Evolutionary conservation across 1,139 yeast genomes (phyloP).

Genomic region (Pichia sp.): DNA sequence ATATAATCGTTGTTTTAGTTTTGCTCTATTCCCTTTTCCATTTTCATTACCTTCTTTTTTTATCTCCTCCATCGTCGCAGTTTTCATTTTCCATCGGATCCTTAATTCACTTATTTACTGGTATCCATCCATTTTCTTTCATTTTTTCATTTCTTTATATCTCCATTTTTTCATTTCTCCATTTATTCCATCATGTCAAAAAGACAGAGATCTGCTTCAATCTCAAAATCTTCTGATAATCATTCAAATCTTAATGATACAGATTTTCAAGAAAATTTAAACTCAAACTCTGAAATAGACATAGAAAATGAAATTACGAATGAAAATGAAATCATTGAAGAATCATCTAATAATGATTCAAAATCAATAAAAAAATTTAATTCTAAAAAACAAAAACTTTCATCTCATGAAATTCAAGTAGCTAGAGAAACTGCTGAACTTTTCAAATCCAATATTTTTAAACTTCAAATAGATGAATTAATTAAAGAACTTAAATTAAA

Average conservation of each 20-base stretch:
- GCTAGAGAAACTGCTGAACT: conserved; percentile 92
- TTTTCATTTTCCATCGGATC: no score
- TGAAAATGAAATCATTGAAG: background rate
- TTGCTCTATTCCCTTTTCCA: no score
- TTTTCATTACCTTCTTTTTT: no score
- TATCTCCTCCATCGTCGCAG: no score
- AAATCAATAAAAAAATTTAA: conserved; percentile 7
- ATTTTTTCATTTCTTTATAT: no score
- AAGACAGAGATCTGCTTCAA: background rate
- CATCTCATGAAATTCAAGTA: conserved; percentile 82
- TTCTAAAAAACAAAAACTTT: conserved; percentile 23
- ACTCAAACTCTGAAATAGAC: no score
- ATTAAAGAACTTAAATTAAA: conserved; percentile 71
- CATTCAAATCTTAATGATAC: background rate
- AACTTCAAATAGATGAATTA: conserved; percentile 87
- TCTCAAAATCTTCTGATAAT: background rate
- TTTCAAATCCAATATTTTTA: conserved; percentile 90
- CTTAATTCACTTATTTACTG: no score
- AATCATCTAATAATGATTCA: background rate
- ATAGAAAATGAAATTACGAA: background rate
- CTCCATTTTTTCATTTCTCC: background rate
- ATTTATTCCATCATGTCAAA: background rate
- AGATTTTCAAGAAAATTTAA: no score
- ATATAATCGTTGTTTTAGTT: no score
- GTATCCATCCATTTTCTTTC: no score